Evolutionary conservation across 495 filamentous ascomycete species (phyloP).

Genomic region (Rostrohypoxylon terebratum): DNA sequence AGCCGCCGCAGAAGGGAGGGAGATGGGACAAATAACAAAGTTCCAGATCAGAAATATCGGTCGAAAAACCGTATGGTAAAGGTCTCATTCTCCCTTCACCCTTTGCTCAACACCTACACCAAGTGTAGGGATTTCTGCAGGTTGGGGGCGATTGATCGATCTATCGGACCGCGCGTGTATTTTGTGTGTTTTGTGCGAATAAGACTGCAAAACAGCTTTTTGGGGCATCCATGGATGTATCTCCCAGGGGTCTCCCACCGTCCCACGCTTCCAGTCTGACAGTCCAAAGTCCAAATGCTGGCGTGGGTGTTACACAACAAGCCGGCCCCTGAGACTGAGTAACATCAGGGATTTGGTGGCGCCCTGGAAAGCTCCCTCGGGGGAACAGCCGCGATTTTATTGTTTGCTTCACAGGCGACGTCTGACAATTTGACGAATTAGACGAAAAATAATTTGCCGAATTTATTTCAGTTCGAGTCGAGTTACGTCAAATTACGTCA

Average conservation of each 20-base stretch:
- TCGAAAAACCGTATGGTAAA: too few species aligned
- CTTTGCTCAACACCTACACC: neutral
- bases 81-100: neutral
- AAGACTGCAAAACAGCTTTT: neutral
- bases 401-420: neutral
- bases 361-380: neutral
- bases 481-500: too few species aligned
- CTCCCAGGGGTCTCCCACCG: too few species aligned
- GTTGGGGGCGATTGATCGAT: neutral
- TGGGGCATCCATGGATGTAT: too few species aligned
- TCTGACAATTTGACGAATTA: neutral
- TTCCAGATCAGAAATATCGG: neutral
- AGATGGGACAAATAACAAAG: neutral
- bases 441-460: neutral
- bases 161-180: neutral
- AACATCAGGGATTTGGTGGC: too few species aligned
- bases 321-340: neutral
- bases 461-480: too few species aligned
- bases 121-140: neutral
- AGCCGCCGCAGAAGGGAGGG: neutral
- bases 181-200: neutral
- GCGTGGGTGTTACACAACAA: conserved; percentile 2
- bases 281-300: too few species aligned
- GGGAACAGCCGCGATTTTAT: neutral
- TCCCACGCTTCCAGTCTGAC: neutral